phyloP scores from a whole-genome alignment of 768 basidiomycete species.

The Termitomyces sp. region DNA sequence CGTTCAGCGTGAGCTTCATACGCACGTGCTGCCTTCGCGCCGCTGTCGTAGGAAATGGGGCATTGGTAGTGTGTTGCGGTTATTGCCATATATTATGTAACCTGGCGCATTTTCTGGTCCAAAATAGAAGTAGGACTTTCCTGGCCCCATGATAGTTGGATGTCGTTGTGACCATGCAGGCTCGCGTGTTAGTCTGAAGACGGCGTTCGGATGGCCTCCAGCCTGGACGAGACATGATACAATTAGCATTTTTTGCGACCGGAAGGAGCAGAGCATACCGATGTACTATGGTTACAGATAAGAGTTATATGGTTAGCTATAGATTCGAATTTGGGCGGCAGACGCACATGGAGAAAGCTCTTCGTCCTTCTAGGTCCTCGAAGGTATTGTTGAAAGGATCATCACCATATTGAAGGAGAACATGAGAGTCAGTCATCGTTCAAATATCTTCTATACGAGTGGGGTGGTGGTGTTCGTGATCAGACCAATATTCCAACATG shows the following conservation, averaged over 20 bases:
- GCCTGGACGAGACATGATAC: constrained; percentile 29
- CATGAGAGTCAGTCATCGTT: constrained; percentile 25
- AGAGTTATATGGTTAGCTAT: constrained; percentile 12
- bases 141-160: constrained; percentile 74
- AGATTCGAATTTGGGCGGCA: not conserved
- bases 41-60: constrained; percentile 48
- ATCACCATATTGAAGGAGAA: constrained; percentile 59
- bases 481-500: constrained; percentile 5
- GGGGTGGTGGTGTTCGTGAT: constrained; percentile 13
- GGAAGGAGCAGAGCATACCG: not conserved
- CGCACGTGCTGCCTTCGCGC: constrained; percentile 59
- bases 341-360: constrained; percentile 66
- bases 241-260: not conserved
- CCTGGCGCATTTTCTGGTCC: constrained; percentile 59
- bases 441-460: not conserved
- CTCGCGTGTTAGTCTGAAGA: constrained; percentile 63
- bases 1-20: not conserved
- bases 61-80: constrained; percentile 50
- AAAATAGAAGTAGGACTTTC: constrained; percentile 68
- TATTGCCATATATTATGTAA: constrained; percentile 65
- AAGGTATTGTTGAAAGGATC: constrained; percentile 57
- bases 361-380: constrained; percentile 56
- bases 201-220: constrained; percentile 49
- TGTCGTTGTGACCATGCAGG: constrained; percentile 61
- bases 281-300: constrained; percentile 9